Conservation (phyloP, 345 rosid genomes). For the Brassica napus region Da-Ae NC_063446.1:26538501-26539000, state of each 20-base stretch:
- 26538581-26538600: no score
- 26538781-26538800: neutral
- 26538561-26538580: no score
- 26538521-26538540: neutral
- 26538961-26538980: constrained; percentile 5
- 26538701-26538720: no score
- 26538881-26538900: constrained; percentile 24
- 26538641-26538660: no score
- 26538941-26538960: constrained; percentile 30
- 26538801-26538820: neutral
- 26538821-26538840: neutral
- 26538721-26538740: no score
- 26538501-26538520: neutral
- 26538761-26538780: neutral
- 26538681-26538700: no score
- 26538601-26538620: no score
- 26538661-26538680: no score
- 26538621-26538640: no score
- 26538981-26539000: constrained; percentile 16
- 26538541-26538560: no score
- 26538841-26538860: constrained; percentile 11
- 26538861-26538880: neutral
- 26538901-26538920: constrained; percentile 23
- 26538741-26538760: no score
- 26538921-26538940: constrained; percentile 34